Conservation (phyloP, 2,329 filamentous ascomycete species). For the Sarocladium brachiariae region DNA sequence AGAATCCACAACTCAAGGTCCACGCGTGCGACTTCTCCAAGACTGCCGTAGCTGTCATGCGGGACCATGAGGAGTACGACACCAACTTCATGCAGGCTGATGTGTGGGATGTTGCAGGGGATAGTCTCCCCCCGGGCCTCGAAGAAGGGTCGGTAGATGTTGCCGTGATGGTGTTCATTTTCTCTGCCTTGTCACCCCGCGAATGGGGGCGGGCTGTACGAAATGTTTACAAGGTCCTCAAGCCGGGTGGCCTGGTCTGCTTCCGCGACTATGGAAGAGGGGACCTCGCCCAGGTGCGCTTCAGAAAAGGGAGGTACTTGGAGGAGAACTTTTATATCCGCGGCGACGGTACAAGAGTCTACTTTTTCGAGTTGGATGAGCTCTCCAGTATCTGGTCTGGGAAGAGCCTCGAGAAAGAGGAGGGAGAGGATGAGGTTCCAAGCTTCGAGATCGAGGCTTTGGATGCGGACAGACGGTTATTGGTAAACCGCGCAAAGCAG, state of each 20-base stretch:
- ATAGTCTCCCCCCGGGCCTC: slow-evolving; percentile 69
- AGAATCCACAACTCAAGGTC: slow-evolving; percentile 73
- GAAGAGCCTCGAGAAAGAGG: slow-evolving; percentile 20
- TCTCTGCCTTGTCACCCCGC: slow-evolving; percentile 77
- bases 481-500: slow-evolving; percentile 85
- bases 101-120: slow-evolving; percentile 83
- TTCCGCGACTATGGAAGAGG: slow-evolving; percentile 96
- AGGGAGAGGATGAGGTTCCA: slow-evolving; percentile 19
- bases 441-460: slow-evolving; percentile 69
- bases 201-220: slow-evolving; percentile 79
- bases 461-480: slow-evolving; percentile 77
- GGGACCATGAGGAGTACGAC: slow-evolving; percentile 69
- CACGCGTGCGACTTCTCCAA: slow-evolving; percentile 97
- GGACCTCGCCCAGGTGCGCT: slow-evolving; percentile 91
- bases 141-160: slow-evolving; percentile 78
- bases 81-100: slow-evolving; percentile 71
- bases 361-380: slow-evolving; percentile 91
- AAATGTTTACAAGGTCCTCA: slow-evolving; percentile 77
- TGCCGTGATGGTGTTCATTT: slow-evolving; percentile 93
- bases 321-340: slow-evolving; percentile 97
- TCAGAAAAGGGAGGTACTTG: slow-evolving; percentile 90
- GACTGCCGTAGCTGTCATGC: slow-evolving; percentile 90
- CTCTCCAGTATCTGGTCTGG: slow-evolving; percentile 71
- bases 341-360: slow-evolving; percentile 91
- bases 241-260: slow-evolving; percentile 85